Evolutionary conservation across 2,329 filamentous ascomycete species (phyloP).

Genomic region (Nectriaceae sp.): DNA sequence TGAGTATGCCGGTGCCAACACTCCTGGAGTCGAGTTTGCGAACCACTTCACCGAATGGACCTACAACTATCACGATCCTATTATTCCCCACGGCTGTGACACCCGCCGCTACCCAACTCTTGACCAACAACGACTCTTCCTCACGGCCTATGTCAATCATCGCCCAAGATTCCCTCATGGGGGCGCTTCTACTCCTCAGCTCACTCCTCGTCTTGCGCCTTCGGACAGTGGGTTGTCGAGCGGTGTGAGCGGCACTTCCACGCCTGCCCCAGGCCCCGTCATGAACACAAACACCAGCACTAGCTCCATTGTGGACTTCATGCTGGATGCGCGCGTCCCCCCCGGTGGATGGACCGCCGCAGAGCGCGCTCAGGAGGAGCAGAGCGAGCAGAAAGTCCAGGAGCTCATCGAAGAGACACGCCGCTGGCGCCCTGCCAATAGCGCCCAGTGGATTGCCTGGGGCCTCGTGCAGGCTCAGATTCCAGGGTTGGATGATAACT

Average conservation of each 20-base stretch:
- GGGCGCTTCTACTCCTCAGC: conserved; percentile 51
- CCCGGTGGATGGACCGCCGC: conserved; percentile 51
- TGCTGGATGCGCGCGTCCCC: conserved; percentile 74
- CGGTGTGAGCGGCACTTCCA: conserved; percentile 23
- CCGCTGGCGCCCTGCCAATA: conserved; percentile 86
- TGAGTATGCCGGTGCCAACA: conserved; percentile 91
- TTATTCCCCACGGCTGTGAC: conserved; percentile 67
- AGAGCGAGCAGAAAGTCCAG: conserved; percentile 66
- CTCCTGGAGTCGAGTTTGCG: conserved; percentile 85
- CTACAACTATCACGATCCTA: conserved; percentile 89
- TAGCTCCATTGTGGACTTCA: conserved; percentile 68
- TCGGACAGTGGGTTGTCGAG: conserved; percentile 41
- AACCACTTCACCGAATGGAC: conserved; percentile 99
- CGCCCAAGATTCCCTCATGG: conserved; percentile 63
- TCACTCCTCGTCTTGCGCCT: conserved; percentile 51
- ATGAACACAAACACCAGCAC: conserved; percentile 51
- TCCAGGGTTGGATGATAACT: conserved; percentile 64
- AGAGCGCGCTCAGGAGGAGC: conserved; percentile 63
- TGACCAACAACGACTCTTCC: conserved; percentile 82
- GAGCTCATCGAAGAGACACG: conserved; percentile 76
- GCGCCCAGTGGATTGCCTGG: conserved; percentile 92
- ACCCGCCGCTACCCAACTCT: conserved; percentile 70
- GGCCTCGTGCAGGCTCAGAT: conserved; percentile 94
- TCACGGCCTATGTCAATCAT: conserved; percentile 85
- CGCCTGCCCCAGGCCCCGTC: conserved; percentile 37